phyloP scores from a whole-genome alignment of 1,139 yeast genomes.

The Pichia norvegensis region DNA sequence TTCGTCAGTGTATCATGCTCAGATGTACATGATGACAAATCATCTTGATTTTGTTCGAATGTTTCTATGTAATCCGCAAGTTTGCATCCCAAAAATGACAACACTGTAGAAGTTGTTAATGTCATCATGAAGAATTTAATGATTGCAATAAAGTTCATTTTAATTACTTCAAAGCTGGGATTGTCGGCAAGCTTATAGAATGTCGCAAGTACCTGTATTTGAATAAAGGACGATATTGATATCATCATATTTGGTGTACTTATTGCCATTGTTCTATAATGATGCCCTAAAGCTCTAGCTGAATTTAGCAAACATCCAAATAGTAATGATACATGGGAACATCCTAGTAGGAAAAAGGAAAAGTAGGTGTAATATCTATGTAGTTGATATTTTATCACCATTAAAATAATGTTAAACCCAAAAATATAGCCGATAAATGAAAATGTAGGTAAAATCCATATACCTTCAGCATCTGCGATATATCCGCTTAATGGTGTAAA shows the following conservation, averaged over 20 bases:
- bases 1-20: slow-evolving; percentile 20
- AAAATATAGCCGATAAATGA: slow-evolving; percentile 22
- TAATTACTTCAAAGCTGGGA: slow-evolving; percentile 10
- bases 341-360: slow-evolving; percentile 26
- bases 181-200: slow-evolving; percentile 5
- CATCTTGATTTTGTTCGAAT: slow-evolving; percentile 20
- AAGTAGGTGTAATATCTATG: slow-evolving; percentile 20
- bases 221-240: slow-evolving; percentile 26
- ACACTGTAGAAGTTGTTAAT: slow-evolving; percentile 14
- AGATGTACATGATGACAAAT: slow-evolving; percentile 13
- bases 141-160: slow-evolving; percentile 17
- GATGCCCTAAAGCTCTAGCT: slow-evolving; percentile 27
- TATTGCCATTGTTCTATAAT: slow-evolving; percentile 26
- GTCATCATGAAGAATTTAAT: slow-evolving; percentile 18
- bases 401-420: slow-evolving; percentile 21
- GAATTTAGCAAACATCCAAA: slow-evolving; percentile 27
- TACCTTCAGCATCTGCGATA: slow-evolving; percentile 28
- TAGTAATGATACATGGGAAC: slow-evolving; percentile 26
- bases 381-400: slow-evolving; percentile 12
- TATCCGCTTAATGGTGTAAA: slow-evolving; percentile 27
- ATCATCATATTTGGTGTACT: slow-evolving; percentile 29
- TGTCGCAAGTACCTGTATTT: slow-evolving; percentile 18
- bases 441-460: slow-evolving; percentile 25
- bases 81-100: slow-evolving; percentile 24
- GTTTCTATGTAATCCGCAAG: slow-evolving; percentile 22